Conservation (phyloP, 768 basidiomycete species). For the Ramaria sp. region DNA sequence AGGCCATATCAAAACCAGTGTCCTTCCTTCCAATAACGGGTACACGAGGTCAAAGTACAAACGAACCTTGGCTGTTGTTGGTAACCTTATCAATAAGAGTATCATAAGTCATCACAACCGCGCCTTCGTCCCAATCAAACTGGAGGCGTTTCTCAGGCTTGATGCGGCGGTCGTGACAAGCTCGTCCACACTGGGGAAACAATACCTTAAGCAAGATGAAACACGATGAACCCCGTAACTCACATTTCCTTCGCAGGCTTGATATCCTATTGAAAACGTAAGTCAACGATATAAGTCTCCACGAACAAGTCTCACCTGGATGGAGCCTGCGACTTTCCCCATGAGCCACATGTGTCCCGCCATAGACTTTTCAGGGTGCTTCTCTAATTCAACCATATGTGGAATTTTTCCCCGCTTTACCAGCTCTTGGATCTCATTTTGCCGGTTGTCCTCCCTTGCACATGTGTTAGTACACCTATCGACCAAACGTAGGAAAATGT, state of each 20-base stretch:
- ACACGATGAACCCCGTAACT: slow-evolving; percentile 18
- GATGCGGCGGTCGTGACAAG: slow-evolving; percentile 61
- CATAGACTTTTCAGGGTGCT: slow-evolving; percentile 54
- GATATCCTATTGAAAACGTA: slow-evolving; percentile 40
- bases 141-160: slow-evolving; percentile 37
- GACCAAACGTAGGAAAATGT: neutral
- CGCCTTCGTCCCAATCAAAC: slow-evolving; percentile 32
- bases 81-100: neutral
- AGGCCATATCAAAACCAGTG: neutral
- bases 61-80: too few species aligned
- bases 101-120: slow-evolving; percentile 33
- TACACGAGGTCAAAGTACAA: neutral
- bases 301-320: slow-evolving; percentile 34
- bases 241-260: slow-evolving; percentile 81
- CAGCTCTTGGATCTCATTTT: slow-evolving; percentile 47
- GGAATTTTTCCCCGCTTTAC: slow-evolving; percentile 61
- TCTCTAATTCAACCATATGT: slow-evolving; percentile 60
- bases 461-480: slow-evolving; percentile 14
- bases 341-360: slow-evolving; percentile 59
- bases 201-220: slow-evolving; percentile 9
- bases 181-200: slow-evolving; percentile 57
- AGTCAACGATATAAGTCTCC: slow-evolving; percentile 3
- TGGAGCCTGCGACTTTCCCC: slow-evolving; percentile 68
- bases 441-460: slow-evolving; percentile 50
- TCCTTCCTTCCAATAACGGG: neutral